These are phyloP conservation scores for Apiotrichum sp. DNA, from an alignment of 1,284 basidiomycete species.

Conservation along the genomic window DNA sequence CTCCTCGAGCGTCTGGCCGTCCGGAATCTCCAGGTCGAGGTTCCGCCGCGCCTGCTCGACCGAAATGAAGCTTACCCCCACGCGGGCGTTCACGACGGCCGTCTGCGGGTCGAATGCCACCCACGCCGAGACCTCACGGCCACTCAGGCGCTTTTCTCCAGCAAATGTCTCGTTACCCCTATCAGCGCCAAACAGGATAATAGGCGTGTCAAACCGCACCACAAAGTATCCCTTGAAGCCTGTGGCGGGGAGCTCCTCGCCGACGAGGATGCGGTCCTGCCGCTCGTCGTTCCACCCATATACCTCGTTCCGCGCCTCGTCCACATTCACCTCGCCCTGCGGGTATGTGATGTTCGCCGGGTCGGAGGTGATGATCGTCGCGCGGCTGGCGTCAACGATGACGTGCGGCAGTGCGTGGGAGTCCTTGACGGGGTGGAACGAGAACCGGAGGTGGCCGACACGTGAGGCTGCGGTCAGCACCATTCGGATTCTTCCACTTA, in stretches of 20 bases:
- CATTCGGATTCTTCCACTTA: conserved; percentile 42
- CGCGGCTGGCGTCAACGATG: conserved; percentile 63
- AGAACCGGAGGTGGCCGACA: conserved; percentile 70
- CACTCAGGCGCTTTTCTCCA: conserved; percentile 49
- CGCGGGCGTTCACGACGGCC: conserved; percentile 55
- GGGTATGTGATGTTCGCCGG: conserved; percentile 57
- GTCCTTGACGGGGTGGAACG: conserved; percentile 54
- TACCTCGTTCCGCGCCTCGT: conserved; percentile 54
- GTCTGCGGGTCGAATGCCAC: conserved; percentile 51
- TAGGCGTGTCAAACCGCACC: conserved; percentile 59
- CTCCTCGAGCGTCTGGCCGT: conserved; percentile 55
- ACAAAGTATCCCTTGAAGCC: conserved; percentile 66
- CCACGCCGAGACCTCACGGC: conserved; percentile 56
- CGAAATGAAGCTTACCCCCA: conserved; percentile 74
- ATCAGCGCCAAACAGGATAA: conserved; percentile 49
- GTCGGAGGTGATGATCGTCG: conserved; percentile 56
- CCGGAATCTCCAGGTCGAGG: conserved; percentile 51
- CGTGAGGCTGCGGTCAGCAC: conserved; percentile 56
- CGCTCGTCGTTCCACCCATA: conserved; percentile 66
- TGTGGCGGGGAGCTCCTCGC: conserved; percentile 49
- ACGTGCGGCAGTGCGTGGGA: conserved; percentile 53
- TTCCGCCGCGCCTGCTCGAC: conserved; percentile 63
- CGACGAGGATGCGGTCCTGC: conserved; percentile 54
- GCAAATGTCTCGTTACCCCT: too few relatives aligned
- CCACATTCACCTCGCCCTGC: conserved; percentile 55